Evolutionary conservation across 345 rosid genomes (phyloP), one percentile per base, ranked within the genome.

Genomic region (Eucalyptus guilfoylei): DNA sequence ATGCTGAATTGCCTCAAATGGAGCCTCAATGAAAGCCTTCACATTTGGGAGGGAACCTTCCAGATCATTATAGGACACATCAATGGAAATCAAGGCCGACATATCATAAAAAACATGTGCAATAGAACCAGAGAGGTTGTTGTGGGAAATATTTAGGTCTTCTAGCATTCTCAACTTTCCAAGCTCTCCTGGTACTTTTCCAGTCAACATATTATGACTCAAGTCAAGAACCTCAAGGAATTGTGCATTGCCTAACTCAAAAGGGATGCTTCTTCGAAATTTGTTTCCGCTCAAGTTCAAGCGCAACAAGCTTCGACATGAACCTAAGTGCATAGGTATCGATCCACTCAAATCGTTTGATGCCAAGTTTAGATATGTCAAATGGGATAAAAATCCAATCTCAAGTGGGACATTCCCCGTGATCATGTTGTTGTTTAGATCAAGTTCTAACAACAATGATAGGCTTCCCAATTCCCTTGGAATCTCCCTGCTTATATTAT

Each of bases 331-430:
- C 32, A 30, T 2, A 2, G 1, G 2, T 1, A 62, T 13, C 2
- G 9, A 30, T 62, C 34, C 17, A 0, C 17, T 62, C 17, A 62
- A 62, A 62, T 62, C 4, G 9, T 62, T 62, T 3, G 69, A 62
- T 62, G 69, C 69, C 69, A 62, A 62, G 16, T 62, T 62, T 2
- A 62, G 17, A 62, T 30, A 0, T 62, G 32, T 2, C 34, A 62
- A 0, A 30, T 28, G 69, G 4, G 34, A 62, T 7, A 62, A 4
- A 30, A 30, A 9, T 62, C 69, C 69, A 6, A 30, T 6, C 69
- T 62, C 9, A 30, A 0, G 4, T 0, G 17, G 34, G 3, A 62
- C 0, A 62, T 30, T 62, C 30, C 69, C 34, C 5, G 4, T 62
- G 69, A 62, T 4, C 0, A 0, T 4, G 0, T 62, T 62, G 69